Evolutionary conservation across 805 yeast species (phyloP).

Genomic region (Wickerhamomyces tratensis): DNA sequence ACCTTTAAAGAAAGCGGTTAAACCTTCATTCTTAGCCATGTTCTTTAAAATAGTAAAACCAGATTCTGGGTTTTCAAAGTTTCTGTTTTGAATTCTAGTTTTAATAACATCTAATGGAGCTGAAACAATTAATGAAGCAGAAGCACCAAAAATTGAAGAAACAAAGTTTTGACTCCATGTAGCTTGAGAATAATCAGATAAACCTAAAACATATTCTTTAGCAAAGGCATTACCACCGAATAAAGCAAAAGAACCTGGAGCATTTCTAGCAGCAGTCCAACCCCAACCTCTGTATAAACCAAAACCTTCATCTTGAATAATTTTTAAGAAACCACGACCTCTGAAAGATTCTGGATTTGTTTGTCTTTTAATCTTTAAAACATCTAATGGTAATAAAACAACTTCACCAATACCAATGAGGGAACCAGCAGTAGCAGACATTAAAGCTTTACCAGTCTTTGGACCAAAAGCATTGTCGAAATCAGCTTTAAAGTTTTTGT

Average conservation of each 20-base stretch:
- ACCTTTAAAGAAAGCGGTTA: slow-evolving; percentile 89
- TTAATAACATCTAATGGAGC: slow-evolving; percentile 98
- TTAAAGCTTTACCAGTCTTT: slow-evolving; percentile 93
- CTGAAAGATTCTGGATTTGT: slow-evolving; percentile 99
- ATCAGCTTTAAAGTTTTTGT: slow-evolving; percentile 56
- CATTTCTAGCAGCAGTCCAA: slow-evolving; percentile 99
- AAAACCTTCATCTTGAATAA: slow-evolving; percentile 84
- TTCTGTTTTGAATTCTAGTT: slow-evolving; percentile 95
- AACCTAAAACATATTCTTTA: slow-evolving; percentile 85
- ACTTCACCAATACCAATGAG: slow-evolving; percentile 97
- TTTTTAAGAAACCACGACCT: slow-evolving; percentile 91
- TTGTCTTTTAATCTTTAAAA: slow-evolving; percentile 95
- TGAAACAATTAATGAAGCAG: slow-evolving; percentile 90
- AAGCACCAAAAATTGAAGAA: slow-evolving; percentile 93
- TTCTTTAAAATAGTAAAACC: slow-evolving; percentile 90
- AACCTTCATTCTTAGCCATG: slow-evolving; percentile 87
- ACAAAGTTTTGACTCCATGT: slow-evolving; percentile 94
- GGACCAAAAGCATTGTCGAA: slow-evolving; percentile 79
- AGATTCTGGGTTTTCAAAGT: slow-evolving; percentile 90
- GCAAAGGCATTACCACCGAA: slow-evolving; percentile 99
- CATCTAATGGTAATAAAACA: slow-evolving; percentile 90
- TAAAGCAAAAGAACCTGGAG: slow-evolving; percentile 96
- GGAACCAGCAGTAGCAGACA: slow-evolving; percentile 97
- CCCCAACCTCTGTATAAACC: slow-evolving; percentile 98
- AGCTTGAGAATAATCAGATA: slow-evolving; percentile 80